Base-by-base conservation (phyloP, 805 yeast genomes). In the Hyphopichia homilentoma region DNA sequence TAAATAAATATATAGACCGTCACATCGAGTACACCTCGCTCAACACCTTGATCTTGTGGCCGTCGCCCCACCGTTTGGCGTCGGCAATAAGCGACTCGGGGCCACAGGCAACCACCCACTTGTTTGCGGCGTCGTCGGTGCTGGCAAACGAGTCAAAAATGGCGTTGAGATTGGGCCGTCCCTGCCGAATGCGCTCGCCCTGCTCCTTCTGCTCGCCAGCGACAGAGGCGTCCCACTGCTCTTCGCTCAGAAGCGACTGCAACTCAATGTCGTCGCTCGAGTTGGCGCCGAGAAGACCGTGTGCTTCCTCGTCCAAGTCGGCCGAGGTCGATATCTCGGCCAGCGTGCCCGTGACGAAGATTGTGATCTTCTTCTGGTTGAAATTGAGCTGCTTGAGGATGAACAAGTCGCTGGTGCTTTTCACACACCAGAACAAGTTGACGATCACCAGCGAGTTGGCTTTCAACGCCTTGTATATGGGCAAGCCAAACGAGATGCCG, bases 401-500 rank as follows among this genome's bases (percentile, higher is more conserved):
- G 46, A 65, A 71, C 12, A 70, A 38, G 46, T 81, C 86, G 3
- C 55, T 45, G 27, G 56, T 58, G 33, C 61, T 65, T 27, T 70
- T 57, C 0, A 75, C 59, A 15, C 77, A 59, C 90, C 90, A 82
- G 6, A 72, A 52, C 32, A 80, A 48, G 15, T 61, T 59, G 2
- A 73, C 45, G 41, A 54, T 14, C 1, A 39, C 40, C 47, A 52
- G 6, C 27, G 39, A 12, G 35, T 43, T 7, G 41, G 52, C 50
- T 4, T 32, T 29, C 29, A 76, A 58, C 35, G 68, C 57, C 29
- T 65, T 64, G 45, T 64, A 71, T 1, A 79, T 25, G 0, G 84
- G 79, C 7, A 79, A 39, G 3, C 81, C 83, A 33, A 72, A 72
- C 0, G 88, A 78, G 7, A 83, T 70, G 1, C 90, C 89, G 2